These are phyloP conservation scores for Starmerella floricola DNA, from an alignment of 805 yeast species.

Conservation along the genomic window DNA sequence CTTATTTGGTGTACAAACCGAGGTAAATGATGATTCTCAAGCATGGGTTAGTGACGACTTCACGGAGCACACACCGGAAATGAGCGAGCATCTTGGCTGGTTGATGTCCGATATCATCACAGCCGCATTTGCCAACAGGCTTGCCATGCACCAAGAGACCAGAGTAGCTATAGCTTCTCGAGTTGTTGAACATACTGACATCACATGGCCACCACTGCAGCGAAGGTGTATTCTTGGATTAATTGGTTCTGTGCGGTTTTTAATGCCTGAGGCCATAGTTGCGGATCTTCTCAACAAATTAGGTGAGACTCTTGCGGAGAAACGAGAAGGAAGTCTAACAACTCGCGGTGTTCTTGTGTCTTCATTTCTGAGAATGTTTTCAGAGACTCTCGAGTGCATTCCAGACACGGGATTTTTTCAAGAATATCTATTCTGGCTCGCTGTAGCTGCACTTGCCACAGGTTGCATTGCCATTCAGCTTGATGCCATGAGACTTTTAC, in stretches of 20 bases:
- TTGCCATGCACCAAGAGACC: slow-evolving; percentile 6
- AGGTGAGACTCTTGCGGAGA: background rate
- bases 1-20: slow-evolving; percentile 5
- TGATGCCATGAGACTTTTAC: slow-evolving; percentile 3
- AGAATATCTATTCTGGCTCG: slow-evolving; percentile 12
- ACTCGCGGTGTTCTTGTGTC: slow-evolving; percentile 3
- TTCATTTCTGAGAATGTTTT: slow-evolving; percentile 9
- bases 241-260: slow-evolving; percentile 7
- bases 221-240: slow-evolving; percentile 9
- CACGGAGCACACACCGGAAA: slow-evolving; percentile 1
- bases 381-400: slow-evolving; percentile 10
- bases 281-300: background rate
- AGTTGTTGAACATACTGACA: slow-evolving; percentile 1
- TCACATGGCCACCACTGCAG: slow-evolving; percentile 8
- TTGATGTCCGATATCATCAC: slow-evolving; percentile 5
- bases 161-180: slow-evolving; percentile 4
- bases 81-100: slow-evolving; percentile 5
- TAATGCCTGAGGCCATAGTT: slow-evolving; percentile 7
- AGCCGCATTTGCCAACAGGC: slow-evolving; percentile 2
- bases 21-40: background rate
- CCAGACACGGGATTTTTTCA: slow-evolving; percentile 9
- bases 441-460: slow-evolving; percentile 7
- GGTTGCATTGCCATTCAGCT: background rate
- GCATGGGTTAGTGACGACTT: slow-evolving; percentile 3
- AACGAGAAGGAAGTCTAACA: background rate